A percentile compares a stretch with the other conserved stretches of the same genome.
phyloP scores from a whole-genome alignment of 441 rosid genomes.

The Populus trichocarpa region DNA sequence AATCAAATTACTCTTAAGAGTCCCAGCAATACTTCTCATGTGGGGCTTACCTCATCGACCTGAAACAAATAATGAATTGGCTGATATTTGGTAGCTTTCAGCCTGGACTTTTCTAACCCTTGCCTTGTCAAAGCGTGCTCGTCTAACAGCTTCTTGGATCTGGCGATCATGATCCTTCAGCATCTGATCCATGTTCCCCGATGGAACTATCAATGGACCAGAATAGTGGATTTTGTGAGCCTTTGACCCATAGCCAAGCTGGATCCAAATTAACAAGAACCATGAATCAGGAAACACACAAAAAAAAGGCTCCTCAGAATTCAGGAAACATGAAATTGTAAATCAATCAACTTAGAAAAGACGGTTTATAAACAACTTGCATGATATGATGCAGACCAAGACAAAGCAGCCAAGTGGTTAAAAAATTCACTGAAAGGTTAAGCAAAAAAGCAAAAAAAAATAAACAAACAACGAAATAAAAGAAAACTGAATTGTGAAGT shows the following conservation, averaged over 20 bases:
- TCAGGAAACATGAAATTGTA: no score
- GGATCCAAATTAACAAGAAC: conserved; percentile 17
- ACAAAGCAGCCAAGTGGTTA: no score
- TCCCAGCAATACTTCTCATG: conserved; percentile 12
- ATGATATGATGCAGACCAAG: no score
- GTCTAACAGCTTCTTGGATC: conserved; percentile 85
- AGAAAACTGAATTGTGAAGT: neutral
- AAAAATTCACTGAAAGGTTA: neutral
- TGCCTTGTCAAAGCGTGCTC: conserved; percentile 85
- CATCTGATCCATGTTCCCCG: conserved; percentile 87
- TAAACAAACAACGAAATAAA: neutral
- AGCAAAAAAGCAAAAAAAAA: neutral
- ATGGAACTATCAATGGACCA: conserved; percentile 74
- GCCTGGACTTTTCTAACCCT: conserved; percentile 62
- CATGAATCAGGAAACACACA: neutral
- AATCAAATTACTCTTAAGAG: conserved; percentile 19
- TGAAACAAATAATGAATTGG: conserved; percentile 63
- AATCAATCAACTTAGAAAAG: no score
- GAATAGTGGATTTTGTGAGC: conserved; percentile 89
- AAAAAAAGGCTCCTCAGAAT: no score
- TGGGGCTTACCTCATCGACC: conserved; percentile 44
- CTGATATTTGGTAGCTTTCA: conserved; percentile 55
- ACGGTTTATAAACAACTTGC: no score
- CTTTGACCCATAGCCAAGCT: conserved; percentile 90
- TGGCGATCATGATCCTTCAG: conserved; percentile 93